Conservation (phyloP, 768 basidiomycete genomes). For the Xerocomellus amylosporus region DNA sequence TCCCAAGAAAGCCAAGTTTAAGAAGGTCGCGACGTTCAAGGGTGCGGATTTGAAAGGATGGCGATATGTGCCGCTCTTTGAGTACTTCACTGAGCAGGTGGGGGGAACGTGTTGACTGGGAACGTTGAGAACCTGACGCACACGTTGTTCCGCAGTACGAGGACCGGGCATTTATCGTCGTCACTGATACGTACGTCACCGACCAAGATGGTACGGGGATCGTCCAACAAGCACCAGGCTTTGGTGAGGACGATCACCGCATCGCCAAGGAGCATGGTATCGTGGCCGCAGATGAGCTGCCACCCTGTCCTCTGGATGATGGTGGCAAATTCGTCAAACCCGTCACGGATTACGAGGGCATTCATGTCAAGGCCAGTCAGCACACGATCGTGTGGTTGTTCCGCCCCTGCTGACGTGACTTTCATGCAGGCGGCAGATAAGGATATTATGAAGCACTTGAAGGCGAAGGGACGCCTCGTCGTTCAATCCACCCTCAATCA, state of each 20-base stretch:
- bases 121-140: background rate
- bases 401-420: background rate
- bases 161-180: slow-evolving; percentile 85
- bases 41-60: slow-evolving; percentile 94
- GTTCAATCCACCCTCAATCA: slow-evolving; percentile 85
- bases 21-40: slow-evolving; percentile 83
- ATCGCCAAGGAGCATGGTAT: slow-evolving; percentile 83
- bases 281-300: slow-evolving; percentile 84
- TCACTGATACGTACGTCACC: slow-evolving; percentile 92
- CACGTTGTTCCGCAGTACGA: slow-evolving; percentile 60
- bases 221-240: slow-evolving; percentile 97
- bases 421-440: slow-evolving; percentile 81
- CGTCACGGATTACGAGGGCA: slow-evolving; percentile 85
- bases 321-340: slow-evolving; percentile 82
- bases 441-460: slow-evolving; percentile 86
- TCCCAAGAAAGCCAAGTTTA: slow-evolving; percentile 94
- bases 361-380: slow-evolving; percentile 76
- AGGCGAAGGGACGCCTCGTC: slow-evolving; percentile 82
- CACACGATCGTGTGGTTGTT: background rate
- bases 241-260: slow-evolving; percentile 98
- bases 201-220: slow-evolving; percentile 94
- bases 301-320: slow-evolving; percentile 95
- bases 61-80: slow-evolving; percentile 92
- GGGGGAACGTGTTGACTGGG: slow-evolving; percentile 13
- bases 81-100: slow-evolving; percentile 95